Evolutionary conservation across 306 rosid genomes (phyloP), one percentile per base, ranked within the genome.

Genomic region (Vachellia collinsii): DNA sequence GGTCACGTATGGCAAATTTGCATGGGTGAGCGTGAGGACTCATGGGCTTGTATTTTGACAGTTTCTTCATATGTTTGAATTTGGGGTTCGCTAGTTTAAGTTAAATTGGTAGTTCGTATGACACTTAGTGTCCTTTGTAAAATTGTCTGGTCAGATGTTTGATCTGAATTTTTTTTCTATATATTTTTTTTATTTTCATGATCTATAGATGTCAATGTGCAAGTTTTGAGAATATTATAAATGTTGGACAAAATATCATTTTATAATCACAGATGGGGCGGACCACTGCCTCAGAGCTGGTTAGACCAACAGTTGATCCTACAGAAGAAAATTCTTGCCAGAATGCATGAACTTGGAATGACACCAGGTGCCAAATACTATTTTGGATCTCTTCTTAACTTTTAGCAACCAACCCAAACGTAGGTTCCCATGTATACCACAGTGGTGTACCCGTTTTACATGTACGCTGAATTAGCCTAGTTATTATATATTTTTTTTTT

Each of bases 1-100:
- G 98, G 94, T 94, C 96, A 71, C 94, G 97, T 20, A 92, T 94
- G 98, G 98, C 94, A 80, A 94, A 94, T 87, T 85, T 94, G 86
- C 98, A 94, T 29, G 88, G 93, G 98, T 94, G 79, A 94, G 95
- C 79, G 16, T n/a, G 77, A 13, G 20, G 74, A 67, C 74, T 86
- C 68, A 39, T 22, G 23, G 51, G 59, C 54, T 68, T 78, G 69
- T 83, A 74, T 36, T 64, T 72, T 75, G 68, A 79, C 50, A 59
- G 61, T 54, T 47, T 50, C 75, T 47, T 50, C 75, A 43, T 43
- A 65, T 68, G 58, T 42, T 66, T 51, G 54, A 75, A 16, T 43
- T 78, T 42, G 22, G 76, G 79, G 70, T 67, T 74, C 22, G 74
- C 17, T 62, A 38, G 66, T 61, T 36, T 25, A 73, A 36, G 67